Evolutionary conservation across 2,329 filamentous ascomycete genomes (phyloP).

Genomic region (Alternaria brassicae): DNA sequence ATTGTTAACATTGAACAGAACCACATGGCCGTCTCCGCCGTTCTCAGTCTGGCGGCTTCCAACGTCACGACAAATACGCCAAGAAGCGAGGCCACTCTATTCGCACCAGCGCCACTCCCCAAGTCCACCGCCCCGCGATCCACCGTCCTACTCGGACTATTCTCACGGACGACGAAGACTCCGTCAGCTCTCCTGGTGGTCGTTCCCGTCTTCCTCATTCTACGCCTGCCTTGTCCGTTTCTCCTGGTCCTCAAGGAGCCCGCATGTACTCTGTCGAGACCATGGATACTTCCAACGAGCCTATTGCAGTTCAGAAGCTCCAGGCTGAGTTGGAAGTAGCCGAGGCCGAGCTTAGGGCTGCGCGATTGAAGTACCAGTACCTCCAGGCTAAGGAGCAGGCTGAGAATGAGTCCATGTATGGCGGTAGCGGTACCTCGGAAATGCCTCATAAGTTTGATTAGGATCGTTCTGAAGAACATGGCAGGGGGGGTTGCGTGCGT

Average conservation of each 20-base stretch:
- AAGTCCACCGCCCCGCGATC: not conserved
- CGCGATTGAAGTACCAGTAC: conserved; percentile 32
- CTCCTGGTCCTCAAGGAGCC: conserved; percentile 11
- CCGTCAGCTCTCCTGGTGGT: not conserved
- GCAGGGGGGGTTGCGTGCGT: not conserved
- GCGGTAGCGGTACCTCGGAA: not conserved
- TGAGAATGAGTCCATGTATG: conserved; percentile 9
- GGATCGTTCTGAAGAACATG: not conserved
- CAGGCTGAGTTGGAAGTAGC: conserved; percentile 42
- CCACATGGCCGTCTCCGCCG: conserved; percentile 37
- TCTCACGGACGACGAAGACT: conserved; percentile 23
- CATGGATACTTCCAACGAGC: conserved; percentile 21
- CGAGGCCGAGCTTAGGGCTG: conserved; percentile 41
- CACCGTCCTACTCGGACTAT: conserved; percentile 8
- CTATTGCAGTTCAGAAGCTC: conserved; percentile 34
- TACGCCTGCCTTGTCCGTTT: conserved; percentile 19
- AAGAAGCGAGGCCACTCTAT: conserved; percentile 13
- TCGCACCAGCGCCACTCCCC: conserved; percentile 17
- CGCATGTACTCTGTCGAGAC: conserved; percentile 8
- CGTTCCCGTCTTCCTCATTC: conserved; percentile 4
- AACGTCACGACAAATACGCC: conserved; percentile 33
- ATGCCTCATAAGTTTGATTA: conserved; percentile 4
- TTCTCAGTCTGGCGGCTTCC: conserved; percentile 31
- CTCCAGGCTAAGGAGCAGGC: conserved; percentile 30
- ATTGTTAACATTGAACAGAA: conserved; percentile 19